A percentile compares a stretch with the other conserved stretches of the same genome.
Conservation (phyloP, 257 asterid genomes). For the Solanum tarapatanum region DNA sequence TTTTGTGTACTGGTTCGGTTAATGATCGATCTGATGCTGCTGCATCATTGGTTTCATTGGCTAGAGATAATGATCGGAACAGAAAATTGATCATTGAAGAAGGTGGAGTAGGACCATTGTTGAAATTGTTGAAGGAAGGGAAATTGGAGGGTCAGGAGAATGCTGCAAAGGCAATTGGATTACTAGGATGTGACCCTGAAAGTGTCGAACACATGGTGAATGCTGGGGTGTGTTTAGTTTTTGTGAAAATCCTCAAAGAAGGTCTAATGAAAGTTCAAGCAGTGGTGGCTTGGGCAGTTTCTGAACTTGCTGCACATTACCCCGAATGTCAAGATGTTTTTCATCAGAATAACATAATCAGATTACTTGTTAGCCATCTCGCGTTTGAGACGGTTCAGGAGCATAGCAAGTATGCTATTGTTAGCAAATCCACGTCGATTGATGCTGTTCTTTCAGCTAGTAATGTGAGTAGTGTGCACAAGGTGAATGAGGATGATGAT, state of each 20-base stretch:
- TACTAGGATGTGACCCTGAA: constrained; percentile 27
- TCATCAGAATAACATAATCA: constrained; percentile 22
- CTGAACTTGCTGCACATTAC: constrained; percentile 24
- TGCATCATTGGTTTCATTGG: constrained; percentile 25
- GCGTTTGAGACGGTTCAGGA: constrained; percentile 28
- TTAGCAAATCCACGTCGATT: constrained; percentile 23
- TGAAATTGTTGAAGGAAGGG: constrained; percentile 28
- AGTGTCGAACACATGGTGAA: constrained; percentile 16
- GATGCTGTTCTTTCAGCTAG: constrained; percentile 21
- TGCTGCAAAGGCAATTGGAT: constrained; percentile 37
- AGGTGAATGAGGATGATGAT: background rate
- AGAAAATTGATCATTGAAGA: constrained; percentile 33
- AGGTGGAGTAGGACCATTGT: constrained; percentile 30
- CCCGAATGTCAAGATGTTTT: constrained; percentile 35
- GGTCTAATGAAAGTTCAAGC: constrained; percentile 32
- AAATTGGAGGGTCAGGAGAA: constrained; percentile 34
- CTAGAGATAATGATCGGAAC: constrained; percentile 20
- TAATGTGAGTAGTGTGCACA: background rate
- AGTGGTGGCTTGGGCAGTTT: constrained; percentile 33
- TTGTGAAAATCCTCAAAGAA: constrained; percentile 27
- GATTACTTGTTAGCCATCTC: constrained; percentile 29
- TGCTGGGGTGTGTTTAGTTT: constrained; percentile 18
- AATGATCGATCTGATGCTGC: constrained; percentile 32
- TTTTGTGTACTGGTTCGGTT: constrained; percentile 15
- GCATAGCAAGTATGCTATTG: constrained; percentile 26